Percentiles rank a stretch among this genome's conserved stretches.
These are phyloP conservation scores for Plasmopara viticola DNA, from an alignment of 352 stramenopile species.

Conservation along the genomic window DNA sequence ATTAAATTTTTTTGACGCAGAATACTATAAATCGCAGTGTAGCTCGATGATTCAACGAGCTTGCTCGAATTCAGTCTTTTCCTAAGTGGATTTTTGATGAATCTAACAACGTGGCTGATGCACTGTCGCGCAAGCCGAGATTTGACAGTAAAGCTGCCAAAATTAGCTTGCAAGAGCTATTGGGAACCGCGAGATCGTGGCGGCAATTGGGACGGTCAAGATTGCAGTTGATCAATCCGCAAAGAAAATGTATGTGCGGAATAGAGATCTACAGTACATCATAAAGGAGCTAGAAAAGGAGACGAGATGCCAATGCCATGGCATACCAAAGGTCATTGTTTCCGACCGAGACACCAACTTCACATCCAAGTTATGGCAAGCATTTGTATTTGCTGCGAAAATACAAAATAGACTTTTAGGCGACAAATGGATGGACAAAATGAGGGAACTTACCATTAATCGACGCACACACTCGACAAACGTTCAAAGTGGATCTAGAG, in stretches of 20 bases:
- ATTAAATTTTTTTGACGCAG: conserved; percentile 14
- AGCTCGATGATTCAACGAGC: conserved; percentile 11
- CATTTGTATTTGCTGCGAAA: no score
- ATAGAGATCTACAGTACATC: conserved; percentile 1
- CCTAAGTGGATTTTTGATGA: conserved; percentile 6
- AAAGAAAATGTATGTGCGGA: conserved; percentile 4
- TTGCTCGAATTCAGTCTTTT: conserved; percentile 3
- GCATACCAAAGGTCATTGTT: no score
- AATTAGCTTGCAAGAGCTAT: conserved; percentile 3
- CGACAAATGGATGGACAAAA: no score
- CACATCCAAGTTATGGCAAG: no score
- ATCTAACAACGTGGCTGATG: conserved; percentile 3
- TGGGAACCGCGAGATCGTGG: conserved; percentile 7
- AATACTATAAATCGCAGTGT: conserved; percentile 13
- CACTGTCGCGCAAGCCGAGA: background rate
- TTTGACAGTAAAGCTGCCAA: conserved; percentile 6
- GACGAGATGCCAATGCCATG: conserved; percentile 1
- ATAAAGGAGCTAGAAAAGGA: conserved; percentile 1
- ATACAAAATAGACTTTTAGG: no score
- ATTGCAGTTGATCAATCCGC: background rate
- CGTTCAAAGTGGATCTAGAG: no score
- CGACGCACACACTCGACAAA: no score
- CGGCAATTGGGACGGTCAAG: background rate
- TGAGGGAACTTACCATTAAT: no score
- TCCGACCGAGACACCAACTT: no score